Conservation (phyloP, 352 stramenopile genomes). For the Pythium sukuiense region DNA sequence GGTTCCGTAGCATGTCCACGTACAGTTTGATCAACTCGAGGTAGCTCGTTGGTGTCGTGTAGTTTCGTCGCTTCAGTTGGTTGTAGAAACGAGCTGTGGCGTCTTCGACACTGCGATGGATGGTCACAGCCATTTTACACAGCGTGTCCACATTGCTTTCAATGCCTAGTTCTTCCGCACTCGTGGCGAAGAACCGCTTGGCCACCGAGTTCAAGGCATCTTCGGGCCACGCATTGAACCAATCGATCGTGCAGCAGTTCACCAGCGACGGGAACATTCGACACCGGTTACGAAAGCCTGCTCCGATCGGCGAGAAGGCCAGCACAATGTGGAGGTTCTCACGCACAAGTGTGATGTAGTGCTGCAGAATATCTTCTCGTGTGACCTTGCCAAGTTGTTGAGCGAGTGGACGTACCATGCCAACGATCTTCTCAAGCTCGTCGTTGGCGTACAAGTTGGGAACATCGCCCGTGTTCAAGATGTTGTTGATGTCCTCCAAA, state of each 20-base stretch:
- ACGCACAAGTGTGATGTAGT: constrained; percentile 91
- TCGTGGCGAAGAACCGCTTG: constrained; percentile 84
- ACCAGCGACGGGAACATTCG: constrained; percentile 94
- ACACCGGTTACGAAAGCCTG: constrained; percentile 91
- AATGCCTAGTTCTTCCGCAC: constrained; percentile 86
- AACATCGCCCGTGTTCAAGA: constrained; percentile 93
- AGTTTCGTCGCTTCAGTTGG: constrained; percentile 90
- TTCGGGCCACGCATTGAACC: constrained; percentile 95
- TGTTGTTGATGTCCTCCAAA: constrained; percentile 95
- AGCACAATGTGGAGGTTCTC: constrained; percentile 95
- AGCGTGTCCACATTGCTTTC: constrained; percentile 87
- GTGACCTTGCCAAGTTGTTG: constrained; percentile 79
- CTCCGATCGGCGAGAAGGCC: constrained; percentile 91
- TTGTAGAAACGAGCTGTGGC: constrained; percentile 76
- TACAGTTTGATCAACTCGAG: constrained; percentile 95
- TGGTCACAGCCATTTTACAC: constrained; percentile 92
- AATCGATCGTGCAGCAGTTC: constrained; percentile 96
- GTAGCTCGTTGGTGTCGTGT: constrained; percentile 96
- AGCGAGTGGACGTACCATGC: constrained; percentile 77
- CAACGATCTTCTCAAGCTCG: constrained; percentile 90
- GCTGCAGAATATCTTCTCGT: constrained; percentile 80
- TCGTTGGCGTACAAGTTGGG: constrained; percentile 92
- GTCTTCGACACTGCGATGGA: constrained; percentile 91
- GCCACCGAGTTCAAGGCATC: constrained; percentile 93
- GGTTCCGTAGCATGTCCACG: constrained; percentile 87